phyloP scores from a whole-genome alignment of 2,329 filamentous ascomycete genomes.

The Clarireedia paspali region DNA sequence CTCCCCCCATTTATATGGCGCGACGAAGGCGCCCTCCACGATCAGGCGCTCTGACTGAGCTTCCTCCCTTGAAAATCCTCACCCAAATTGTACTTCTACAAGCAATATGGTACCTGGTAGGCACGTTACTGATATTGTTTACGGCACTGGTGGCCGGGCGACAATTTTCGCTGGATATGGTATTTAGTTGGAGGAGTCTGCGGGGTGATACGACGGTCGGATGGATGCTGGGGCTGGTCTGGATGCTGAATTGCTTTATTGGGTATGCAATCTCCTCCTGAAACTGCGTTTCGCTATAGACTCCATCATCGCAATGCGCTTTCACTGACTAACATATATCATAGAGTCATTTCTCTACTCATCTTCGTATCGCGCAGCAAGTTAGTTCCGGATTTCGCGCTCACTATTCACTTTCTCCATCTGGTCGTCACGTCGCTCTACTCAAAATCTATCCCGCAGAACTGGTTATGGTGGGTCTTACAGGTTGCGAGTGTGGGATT shows the following conservation, averaged over 20 bases:
- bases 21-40: conserved; percentile 53
- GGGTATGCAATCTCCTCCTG: conserved; percentile 40
- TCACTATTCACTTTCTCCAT: conserved; percentile 81
- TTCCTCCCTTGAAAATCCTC: conserved; percentile 59
- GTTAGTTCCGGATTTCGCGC: conserved; percentile 87
- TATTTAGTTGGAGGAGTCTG: conserved; percentile 56
- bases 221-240: conserved; percentile 61
- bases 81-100: conserved; percentile 60
- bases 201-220: conserved; percentile 61
- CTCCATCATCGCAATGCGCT: not conserved
- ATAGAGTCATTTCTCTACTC: conserved; percentile 75
- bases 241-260: conserved; percentile 57
- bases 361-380: conserved; percentile 82
- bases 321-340: not conserved
- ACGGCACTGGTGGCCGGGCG: conserved; percentile 58
- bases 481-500: conserved; percentile 52
- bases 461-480: conserved; percentile 80
- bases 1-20: conserved; percentile 18
- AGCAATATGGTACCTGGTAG: conserved; percentile 54
- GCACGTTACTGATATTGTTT: conserved; percentile 56
- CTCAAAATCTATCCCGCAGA: conserved; percentile 64
- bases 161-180: conserved; percentile 47
- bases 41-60: conserved; percentile 58
- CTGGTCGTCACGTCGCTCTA: conserved; percentile 72
- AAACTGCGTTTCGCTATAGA: not conserved